phyloP scores from a whole-genome alignment of 2,329 filamentous ascomycete genomes.

The Fusarium sp. region DNA sequence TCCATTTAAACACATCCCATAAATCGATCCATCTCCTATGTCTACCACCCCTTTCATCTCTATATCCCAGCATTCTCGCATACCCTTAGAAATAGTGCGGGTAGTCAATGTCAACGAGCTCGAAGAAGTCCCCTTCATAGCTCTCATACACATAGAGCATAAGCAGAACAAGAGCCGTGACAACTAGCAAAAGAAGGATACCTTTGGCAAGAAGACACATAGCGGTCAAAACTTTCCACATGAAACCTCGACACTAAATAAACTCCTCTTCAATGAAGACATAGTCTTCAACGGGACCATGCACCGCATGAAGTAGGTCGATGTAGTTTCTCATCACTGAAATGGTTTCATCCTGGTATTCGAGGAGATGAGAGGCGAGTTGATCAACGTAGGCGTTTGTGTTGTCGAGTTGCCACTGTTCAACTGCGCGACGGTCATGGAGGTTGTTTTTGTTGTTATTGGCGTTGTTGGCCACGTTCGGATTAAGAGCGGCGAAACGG shows the following conservation, averaged over 20 bases:
- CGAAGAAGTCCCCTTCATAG: not conserved
- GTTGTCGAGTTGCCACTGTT: constrained; percentile 6
- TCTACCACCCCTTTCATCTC: not conserved
- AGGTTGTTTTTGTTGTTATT: not conserved
- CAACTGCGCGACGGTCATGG: not conserved
- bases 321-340: not conserved
- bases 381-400: not conserved
- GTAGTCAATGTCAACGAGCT: not conserved
- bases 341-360: not conserved
- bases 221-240: not conserved
- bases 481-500: not conserved
- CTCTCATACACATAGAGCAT: not conserved
- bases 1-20: too few species aligned
- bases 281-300: not conserved
- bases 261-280: not conserved
- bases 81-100: not conserved
- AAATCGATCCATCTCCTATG: not conserved
- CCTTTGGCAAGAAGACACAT: not conserved
- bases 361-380: not conserved
- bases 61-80: not conserved
- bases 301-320: not conserved
- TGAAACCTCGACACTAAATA: too few species aligned
- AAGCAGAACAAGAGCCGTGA: not conserved
- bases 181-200: not conserved
- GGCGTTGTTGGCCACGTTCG: not conserved